These are phyloP conservation scores for Neurospora discreta DNA, from an alignment of 495 filamentous ascomycete genomes.

Conservation along the genomic window DNA sequence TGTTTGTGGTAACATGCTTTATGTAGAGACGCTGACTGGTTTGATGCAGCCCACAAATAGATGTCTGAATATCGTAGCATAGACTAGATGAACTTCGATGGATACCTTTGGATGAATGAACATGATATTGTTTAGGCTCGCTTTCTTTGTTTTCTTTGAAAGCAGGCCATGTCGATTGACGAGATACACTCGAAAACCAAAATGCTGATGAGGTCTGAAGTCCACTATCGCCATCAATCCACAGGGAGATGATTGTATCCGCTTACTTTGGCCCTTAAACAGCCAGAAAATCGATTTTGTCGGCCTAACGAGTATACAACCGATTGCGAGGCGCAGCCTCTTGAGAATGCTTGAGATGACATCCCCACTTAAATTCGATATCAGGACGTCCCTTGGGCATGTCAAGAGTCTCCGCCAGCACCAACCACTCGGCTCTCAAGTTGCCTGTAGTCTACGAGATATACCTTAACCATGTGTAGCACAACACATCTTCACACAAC, in stretches of 20 bases:
- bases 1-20: background rate
- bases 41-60: slow-evolving; percentile 19
- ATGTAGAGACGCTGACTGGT: background rate
- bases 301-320: background rate
- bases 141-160: background rate
- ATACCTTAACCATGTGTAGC: background rate
- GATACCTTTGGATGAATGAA: background rate
- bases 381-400: background rate
- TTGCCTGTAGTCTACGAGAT: no score
- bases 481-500: background rate
- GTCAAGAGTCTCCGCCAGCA: background rate
- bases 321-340: background rate
- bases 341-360: background rate
- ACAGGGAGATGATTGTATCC: background rate
- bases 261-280: no score
- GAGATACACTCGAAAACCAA: background rate
- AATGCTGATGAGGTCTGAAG: background rate
- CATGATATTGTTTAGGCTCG: background rate
- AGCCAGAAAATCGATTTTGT: no score
- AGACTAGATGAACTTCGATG: background rate
- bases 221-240: background rate
- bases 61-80: background rate
- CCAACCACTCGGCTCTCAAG: background rate
- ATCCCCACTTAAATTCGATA: background rate
- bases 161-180: background rate